Percentiles rank a stretch among this genome's conserved stretches.
Conservation (phyloP, 2,329 filamentous ascomycete species). For the Aspergillus ochraceus region DNA sequence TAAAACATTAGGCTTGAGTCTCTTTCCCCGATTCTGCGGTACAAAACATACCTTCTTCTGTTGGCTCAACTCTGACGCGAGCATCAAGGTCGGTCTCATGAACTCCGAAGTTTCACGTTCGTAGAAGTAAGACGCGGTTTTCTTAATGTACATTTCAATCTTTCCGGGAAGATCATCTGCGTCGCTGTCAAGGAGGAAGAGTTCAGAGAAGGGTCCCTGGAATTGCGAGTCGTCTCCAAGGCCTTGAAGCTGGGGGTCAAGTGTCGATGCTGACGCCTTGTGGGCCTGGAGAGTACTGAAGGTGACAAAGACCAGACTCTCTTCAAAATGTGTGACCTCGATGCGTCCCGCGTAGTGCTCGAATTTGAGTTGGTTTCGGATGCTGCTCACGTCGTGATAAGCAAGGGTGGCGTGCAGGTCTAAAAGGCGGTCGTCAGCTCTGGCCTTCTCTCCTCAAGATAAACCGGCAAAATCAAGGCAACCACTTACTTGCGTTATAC, state of each 20-base stretch:
- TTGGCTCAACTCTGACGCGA: constrained; percentile 39
- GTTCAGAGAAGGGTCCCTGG: constrained; percentile 36
- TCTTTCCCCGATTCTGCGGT: neutral
- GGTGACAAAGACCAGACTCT: constrained; percentile 49
- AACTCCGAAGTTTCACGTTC: constrained; percentile 52
- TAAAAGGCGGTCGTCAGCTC: constrained; percentile 24
- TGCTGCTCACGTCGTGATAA: constrained; percentile 51
- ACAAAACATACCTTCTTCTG: constrained; percentile 36
- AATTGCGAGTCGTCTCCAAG: constrained; percentile 41
- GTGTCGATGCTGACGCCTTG: constrained; percentile 35
- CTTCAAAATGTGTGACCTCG: constrained; percentile 57
- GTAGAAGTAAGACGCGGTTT: constrained; percentile 47
- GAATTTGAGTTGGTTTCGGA: constrained; percentile 51
- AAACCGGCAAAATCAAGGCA: neutral
- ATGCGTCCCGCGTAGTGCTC: constrained; percentile 53
- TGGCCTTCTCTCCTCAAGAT: neutral
- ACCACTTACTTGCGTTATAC: constrained; percentile 51
- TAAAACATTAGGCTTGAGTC: neutral
- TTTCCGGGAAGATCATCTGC: constrained; percentile 52
- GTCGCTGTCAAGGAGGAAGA: constrained; percentile 53
- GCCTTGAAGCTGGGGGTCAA: constrained; percentile 44
- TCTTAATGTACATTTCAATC: constrained; percentile 56
- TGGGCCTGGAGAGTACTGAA: constrained; percentile 45
- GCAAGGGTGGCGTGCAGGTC: constrained; percentile 54
- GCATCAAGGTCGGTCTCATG: constrained; percentile 51